Base-by-base conservation (phyloP, 1,284 basidiomycete genomes). In the Gastroboletus turbinatus region DNA sequence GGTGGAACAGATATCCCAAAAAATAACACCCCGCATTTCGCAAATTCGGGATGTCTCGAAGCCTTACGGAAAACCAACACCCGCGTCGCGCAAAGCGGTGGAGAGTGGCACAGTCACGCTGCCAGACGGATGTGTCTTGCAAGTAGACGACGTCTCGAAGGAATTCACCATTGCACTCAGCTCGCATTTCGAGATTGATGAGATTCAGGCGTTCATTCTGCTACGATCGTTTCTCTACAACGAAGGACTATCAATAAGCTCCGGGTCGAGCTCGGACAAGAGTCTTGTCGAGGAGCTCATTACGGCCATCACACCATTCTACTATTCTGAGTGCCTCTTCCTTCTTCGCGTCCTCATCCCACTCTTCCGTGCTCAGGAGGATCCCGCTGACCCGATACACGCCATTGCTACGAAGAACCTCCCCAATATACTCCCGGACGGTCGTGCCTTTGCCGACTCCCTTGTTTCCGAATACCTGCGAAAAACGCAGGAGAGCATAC, bases 171-270 rank as follows among this genome's bases (percentile, higher is more conserved):
- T 83, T 62, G 84, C 84, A 45, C 82, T 94, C 65, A 91, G 88
- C 74, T 68, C 77, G 43, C 80, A 78, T 59, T 87, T 92, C 70
- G 75, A 83, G 51, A 85, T 94, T 39, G 90, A 93, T 73, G 82
- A 93, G 67, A 77, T 92, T 17, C 84, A 88, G 25, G 84, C 90
- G 0, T 78, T 90, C 50, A 74, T 87, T 7, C 78, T 92, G 8
- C 74, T 94, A 17, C 83, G 88, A 14, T 87, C 87, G 0, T 94
- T 90, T 67, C 75, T 94, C 17, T 90, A 88, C 67, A 90, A 92
- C 67, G 83, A 90, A 67, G 90, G 88, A 11, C 75, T 89, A 16
- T 82, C 85, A 2, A 68, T 79, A 19, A 74, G 74, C n/a, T 72
- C 80, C 0, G 76, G 74, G 42, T 70, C 78, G 23, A 71, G 76